phyloP scores from a whole-genome alignment of 345 rosid species.

The Bruguiera sexangula region DNA sequence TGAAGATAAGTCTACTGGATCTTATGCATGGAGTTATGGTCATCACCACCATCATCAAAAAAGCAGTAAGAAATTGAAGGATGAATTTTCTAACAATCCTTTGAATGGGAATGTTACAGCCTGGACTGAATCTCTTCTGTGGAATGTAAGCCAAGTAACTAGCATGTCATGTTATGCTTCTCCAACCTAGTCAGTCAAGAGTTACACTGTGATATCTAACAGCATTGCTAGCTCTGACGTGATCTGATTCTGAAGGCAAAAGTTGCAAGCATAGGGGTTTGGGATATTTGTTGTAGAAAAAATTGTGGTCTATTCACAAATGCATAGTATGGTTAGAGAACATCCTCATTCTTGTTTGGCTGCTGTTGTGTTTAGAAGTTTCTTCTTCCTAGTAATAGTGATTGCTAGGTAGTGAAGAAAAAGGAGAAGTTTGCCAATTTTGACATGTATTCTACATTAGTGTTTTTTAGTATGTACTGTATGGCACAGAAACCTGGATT shows the following conservation, averaged over 20 bases:
- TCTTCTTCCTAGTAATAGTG: too few species aligned
- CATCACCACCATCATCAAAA: slow-evolving; percentile 71
- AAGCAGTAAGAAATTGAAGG: slow-evolving; percentile 53
- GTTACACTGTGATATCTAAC: background rate
- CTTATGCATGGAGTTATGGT: slow-evolving; percentile 55
- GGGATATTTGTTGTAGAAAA: background rate
- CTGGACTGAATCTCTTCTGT: slow-evolving; percentile 40
- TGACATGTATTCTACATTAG: too few species aligned
- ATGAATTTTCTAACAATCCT: slow-evolving; percentile 37
- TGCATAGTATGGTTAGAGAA: too few species aligned
- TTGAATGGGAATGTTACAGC: slow-evolving; percentile 30
- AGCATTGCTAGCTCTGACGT: background rate
- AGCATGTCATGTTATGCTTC: background rate
- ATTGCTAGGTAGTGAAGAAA: too few species aligned
- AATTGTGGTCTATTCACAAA: background rate
- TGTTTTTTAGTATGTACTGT: too few species aligned
- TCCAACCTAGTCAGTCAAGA: background rate
- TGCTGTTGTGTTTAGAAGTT: too few species aligned
- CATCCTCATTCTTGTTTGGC: too few species aligned
- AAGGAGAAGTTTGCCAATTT: too few species aligned
- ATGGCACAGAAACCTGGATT: too few species aligned
- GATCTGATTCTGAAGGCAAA: background rate
- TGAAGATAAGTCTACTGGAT: slow-evolving; percentile 62
- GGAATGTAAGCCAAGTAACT: slow-evolving; percentile 53
- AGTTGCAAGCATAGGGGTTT: background rate